Evolutionary conservation across 208 protist species (phyloP), one percentile per base, ranked within the genome.

Genomic region (Herpetomonas samuelpessoai): DNA sequence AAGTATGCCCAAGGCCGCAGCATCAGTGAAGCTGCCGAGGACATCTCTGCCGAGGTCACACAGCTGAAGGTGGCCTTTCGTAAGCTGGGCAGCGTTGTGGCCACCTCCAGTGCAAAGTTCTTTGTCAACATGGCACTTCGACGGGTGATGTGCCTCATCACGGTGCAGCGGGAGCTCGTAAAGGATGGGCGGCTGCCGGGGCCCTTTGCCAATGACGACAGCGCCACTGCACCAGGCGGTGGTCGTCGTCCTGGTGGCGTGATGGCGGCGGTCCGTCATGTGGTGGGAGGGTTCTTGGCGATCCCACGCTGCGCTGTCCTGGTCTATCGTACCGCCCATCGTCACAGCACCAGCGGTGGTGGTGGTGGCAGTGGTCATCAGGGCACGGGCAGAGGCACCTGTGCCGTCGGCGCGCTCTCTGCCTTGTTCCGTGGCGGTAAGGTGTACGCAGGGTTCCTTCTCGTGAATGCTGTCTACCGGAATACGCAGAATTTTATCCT

Each of bases 121-220:
- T 73, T 51, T 65, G 76, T 10, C 88, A 41, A 41, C 35, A 41
- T 41, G 35, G 35, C 88, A 12, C 62, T 76, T 16, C 76, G 90
- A 38, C 88, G 88, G 6, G 56, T 87, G 29, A 82, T 79, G 57
- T 56, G 87, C 21, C 57, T 95, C 22, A 75, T 81, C 6, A 70
- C 83, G 2, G 85, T 92, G 50, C 84, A 95, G 57, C 83, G 83
- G 0, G 84, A 95, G 74, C 57, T 95, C 41, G 67, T 84, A 25
- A 78, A 76, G 12, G 76, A 87, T 56, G 74, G 81, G 2, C 88
- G 88, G n/a, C 68, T 94, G 26, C 80, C 82, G 4, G 26, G 50
- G 22, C 19, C 16, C 35, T 41, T 41, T 41, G 35, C 14, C 9
- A 14, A 41, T 41, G 14, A 6, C 35, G 14, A 14, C 14, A 14